Base-by-base conservation (phyloP, 257 asterid genomes). In the Capsicum pubescens region DNA sequence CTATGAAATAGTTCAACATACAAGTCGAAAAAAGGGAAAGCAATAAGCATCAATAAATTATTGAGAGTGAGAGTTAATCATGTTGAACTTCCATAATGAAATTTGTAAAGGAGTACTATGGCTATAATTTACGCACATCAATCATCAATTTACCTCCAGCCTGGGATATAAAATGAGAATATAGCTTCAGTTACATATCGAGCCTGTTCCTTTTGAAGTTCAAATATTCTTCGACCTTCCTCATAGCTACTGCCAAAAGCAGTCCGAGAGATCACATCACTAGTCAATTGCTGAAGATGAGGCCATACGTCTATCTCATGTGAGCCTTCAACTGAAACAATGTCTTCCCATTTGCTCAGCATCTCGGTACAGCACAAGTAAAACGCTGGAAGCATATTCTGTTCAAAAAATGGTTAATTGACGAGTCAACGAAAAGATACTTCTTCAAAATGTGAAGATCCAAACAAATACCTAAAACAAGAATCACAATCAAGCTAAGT, bases 221-320 rank as follows among this genome's bases (percentile, higher is more conserved):
- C 91, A 50, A 91, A 89, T 59, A 91, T 88, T 50, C 21, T 87
- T 87, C 87, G 83, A 21, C 92, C 93, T 87, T 89, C 92, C 81
- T 87, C 85, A 72, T 88, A 89, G 81, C 83, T 89, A 57, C 92
- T 88, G 6, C 92, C 93, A 87, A 91, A 89, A n/a, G 91, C 89
- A 8, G 93, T 85, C 7, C 92, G 88, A 7, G 93, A 88, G 63
- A 91, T 87, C 6, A 86, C 90, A 80, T 88, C 92, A 19, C 89
- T 56, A 0, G 85, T 54, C 59, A 89, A 54, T 4, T 56, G 74
- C 69, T 88, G 87, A 35, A 91, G 82, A 50, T 68, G 35, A 68
- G 92, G 93, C 92, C 92, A 91, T 32, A 89, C 87, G 35, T 66
- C 72, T 66, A 66, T 66, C 48, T 66, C 72, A 14, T 66, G 48